These are phyloP conservation scores for Firmiana major DNA, from an alignment of 345 rosid genomes.

Conservation along the genomic window DNA sequence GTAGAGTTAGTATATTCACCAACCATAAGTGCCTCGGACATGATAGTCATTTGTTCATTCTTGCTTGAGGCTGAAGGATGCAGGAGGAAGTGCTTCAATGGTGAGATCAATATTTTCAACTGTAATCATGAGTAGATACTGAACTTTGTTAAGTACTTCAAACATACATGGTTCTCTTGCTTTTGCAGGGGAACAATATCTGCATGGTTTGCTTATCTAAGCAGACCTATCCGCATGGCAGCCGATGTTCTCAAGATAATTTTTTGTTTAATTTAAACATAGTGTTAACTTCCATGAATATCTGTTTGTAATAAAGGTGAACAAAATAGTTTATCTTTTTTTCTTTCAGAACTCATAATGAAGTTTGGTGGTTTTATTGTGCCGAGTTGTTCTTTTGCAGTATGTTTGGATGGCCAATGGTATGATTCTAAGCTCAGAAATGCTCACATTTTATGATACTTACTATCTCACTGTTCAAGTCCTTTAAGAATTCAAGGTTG, in stretches of 20 bases:
- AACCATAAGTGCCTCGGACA: neutral
- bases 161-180: neutral
- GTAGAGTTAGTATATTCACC: slow-evolving; percentile 1
- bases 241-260: neutral
- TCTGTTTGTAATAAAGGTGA: neutral
- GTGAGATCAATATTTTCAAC: slow-evolving; percentile 3
- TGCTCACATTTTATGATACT: neutral
- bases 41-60: neutral
- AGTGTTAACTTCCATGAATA: neutral
- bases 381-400: neutral
- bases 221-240: neutral
- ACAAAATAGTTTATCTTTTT: neutral
- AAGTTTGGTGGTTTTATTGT: neutral
- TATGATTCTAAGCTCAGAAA: neutral
- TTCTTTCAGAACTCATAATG: neutral
- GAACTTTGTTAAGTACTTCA: neutral
- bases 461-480: neutral
- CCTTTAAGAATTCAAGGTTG: no score
- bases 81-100: neutral
- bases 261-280: neutral
- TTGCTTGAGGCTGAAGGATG: slow-evolving; percentile 14
- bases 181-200: neutral
- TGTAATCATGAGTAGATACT: neutral
- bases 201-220: neutral
- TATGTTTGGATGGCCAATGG: neutral